Base-by-base conservation (phyloP, 2,329 filamentous ascomycete species). In the Claviceps digitariae region DNA sequence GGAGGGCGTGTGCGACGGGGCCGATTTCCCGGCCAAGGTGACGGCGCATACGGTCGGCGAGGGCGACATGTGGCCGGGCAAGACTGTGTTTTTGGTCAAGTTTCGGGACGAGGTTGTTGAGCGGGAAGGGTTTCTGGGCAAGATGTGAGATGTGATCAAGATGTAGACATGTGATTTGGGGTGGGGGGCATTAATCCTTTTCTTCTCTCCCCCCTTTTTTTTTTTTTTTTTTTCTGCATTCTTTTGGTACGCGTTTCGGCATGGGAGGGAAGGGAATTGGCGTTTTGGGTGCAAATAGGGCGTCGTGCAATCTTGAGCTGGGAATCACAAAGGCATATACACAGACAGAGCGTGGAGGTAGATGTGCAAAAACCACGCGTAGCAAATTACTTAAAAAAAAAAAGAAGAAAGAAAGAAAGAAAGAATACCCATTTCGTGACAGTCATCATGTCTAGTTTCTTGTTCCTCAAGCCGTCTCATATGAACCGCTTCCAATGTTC, bases 21-120 rank as follows among this genome's bases (percentile, higher is more conserved):
- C 87, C 44, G 90, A 86, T 7, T 96, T 96, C 66, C 83, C 86
- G 48, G 91, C 89, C 0, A 83, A 86, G 57, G 93, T 97, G 21
- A 93, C 86, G 55, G 91, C 93, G 60, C 93, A 98, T 67, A 89
- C 82, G 57, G 83, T 86, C 62, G 72, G 70, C 15, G 78, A 78
- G 66, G 79, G 83, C 58, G 88, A 91, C 63, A 84, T 97, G 82
- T 97, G 91, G 90, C 93, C 93, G 0, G 88, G 87, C 36, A 88
- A 93, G 74, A 98, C 93, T 45, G 90, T 98, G 34, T 98, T 96
- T 66, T 69, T 98, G 67, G 83, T 98, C 64, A 90, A 91, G 70
- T 98, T 98, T 66, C 83, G 87, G 59, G 77, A 83, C n/a, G 87
- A 89, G 67, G 91, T 97, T 44, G 74, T 97, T 67, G 91, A 97